phyloP scores from a whole-genome alignment of 2,329 filamentous ascomycete genomes.

The Hypoxylon sp. region DNA sequence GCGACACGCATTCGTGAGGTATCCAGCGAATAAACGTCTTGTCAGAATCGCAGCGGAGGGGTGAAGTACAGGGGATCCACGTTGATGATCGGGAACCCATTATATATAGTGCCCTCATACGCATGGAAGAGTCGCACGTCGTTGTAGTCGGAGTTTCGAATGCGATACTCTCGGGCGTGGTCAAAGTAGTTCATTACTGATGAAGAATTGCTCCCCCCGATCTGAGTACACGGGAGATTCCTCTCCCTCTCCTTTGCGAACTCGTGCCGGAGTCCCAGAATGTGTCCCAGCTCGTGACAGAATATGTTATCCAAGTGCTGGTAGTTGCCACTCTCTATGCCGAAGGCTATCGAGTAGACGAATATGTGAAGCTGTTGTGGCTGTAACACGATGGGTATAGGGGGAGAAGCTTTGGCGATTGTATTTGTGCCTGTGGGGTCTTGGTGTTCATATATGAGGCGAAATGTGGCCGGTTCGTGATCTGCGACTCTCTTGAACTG shows the following conservation, averaged over 20 bases:
- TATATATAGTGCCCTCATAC: not conserved
- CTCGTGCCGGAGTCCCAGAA: slow-evolving; percentile 26
- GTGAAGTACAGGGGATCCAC: not conserved
- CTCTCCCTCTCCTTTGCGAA: not conserved
- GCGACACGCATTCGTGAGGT: not conserved
- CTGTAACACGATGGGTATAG: not conserved
- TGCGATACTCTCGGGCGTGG: not conserved
- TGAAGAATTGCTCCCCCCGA: not conserved
- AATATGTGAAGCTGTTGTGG: not conserved
- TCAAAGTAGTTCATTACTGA: not conserved
- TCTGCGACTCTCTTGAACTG: slow-evolving; percentile 15
- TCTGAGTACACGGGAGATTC: not conserved
- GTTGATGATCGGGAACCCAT: not conserved
- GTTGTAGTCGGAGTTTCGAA: not conserved
- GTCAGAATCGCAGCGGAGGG: not conserved
- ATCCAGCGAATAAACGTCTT: too few relatives aligned
- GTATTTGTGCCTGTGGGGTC: slow-evolving; percentile 1
- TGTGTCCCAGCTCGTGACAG: slow-evolving; percentile 30
- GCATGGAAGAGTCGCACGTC: not conserved
- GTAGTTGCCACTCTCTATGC: not conserved
- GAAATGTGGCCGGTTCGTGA: slow-evolving; percentile 12
- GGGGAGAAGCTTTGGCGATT: slow-evolving; percentile 11
- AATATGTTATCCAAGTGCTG: slow-evolving; percentile 12
- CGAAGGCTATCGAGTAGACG: slow-evolving; percentile 4
- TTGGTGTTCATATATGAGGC: slow-evolving; percentile 1